Evolutionary conservation across 805 yeast genomes (phyloP), one percentile per base, ranked within the genome.

Genomic region (Phaffomyces opuntiae): DNA sequence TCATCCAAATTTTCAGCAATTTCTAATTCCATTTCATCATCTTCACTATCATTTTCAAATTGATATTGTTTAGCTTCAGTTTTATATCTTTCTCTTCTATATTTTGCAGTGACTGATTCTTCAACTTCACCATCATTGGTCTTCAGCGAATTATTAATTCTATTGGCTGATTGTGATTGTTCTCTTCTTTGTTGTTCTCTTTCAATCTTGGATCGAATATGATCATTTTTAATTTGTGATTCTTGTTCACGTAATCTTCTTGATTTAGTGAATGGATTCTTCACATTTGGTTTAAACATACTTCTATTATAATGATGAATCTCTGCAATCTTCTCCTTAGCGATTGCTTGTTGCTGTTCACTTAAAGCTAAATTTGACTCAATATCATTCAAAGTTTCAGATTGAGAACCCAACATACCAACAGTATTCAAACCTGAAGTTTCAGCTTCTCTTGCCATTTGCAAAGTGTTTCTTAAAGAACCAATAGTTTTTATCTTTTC

Each of bases 351-450:
- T 61, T 89, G 96, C 4, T 87, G 82, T 48, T 81, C 84, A 43
- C 95, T 87, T 45, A 86, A 67, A 44, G 85, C 78, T 53, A 91
- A 68, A 53, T 82, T 82, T 52, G 78, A 78, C 61, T 93, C 96
- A 19, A 90, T 81, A 57, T 78, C 80, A 62, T 83, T 86, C 51
- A 93, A 70, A 41, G 87, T 73, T 61, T 89, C 96, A 47, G 93
- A 81, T 64, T 93, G 98, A n/a, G 90, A 78, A 25, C 99, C 99
- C 41, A 93, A 73, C 79, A 87, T 79, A 27, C 96, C 97, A 51
- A 91, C 66, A 0, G 97, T 84, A 61, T 91, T 90, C 51, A 81
- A 70, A 34, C 88, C 91, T 7, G 83, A 72, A 49, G 75, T 77
- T 57, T 83, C 88, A 1, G 90, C 89, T 46, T 82, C 83, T 47